A percentile compares a stretch with the other conserved stretches of the same genome.
Evolutionary conservation across 1,139 yeast genomes (phyloP).

Genomic region (Suhomyces coccinellae): DNA sequence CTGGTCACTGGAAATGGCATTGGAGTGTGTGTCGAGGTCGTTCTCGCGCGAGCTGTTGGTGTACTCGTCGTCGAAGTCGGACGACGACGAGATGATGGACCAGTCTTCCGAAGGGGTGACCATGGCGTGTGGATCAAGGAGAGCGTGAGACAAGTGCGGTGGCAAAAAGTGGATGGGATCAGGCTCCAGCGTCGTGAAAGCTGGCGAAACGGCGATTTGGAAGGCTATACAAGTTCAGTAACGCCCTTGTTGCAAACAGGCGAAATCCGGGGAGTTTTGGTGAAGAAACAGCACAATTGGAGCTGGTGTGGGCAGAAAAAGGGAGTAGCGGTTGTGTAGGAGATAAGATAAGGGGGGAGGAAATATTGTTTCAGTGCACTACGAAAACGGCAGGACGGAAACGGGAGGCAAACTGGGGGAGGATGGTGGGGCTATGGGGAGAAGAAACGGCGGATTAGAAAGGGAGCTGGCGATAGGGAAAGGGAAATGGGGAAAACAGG

Average conservation of each 20-base stretch:
- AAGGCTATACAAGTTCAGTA: too few species aligned
- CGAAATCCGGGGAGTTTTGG: too few species aligned
- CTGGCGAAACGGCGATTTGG: too few species aligned
- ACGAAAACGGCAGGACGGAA: neutral
- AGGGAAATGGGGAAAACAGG: neutral
- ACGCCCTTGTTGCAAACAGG: too few species aligned
- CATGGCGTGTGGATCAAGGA: neutral
- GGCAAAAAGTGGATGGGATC: neutral
- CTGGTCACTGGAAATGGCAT: neutral
- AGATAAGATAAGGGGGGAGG: slow-evolving; percentile 11
- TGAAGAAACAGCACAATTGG: too few species aligned
- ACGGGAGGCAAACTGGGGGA: neutral
- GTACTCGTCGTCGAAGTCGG: slow-evolving; percentile 42
- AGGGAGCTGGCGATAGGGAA: neutral
- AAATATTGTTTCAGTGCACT: neutral
- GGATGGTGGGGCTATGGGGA: neutral
- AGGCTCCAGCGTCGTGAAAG: neutral
- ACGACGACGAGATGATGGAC: slow-evolving; percentile 48
- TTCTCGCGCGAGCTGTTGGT: slow-evolving; percentile 18
- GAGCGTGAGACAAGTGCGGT: neutral
- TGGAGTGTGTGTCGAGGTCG: slow-evolving; percentile 1
- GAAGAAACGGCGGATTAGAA: neutral
- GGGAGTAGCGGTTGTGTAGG: neutral
- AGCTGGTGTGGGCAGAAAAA: neutral
- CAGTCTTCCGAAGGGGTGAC: slow-evolving; percentile 36